These are phyloP conservation scores for Bipolaris gigantea DNA, from an alignment of 2,329 filamentous ascomycete genomes.

Conservation along the genomic window DNA sequence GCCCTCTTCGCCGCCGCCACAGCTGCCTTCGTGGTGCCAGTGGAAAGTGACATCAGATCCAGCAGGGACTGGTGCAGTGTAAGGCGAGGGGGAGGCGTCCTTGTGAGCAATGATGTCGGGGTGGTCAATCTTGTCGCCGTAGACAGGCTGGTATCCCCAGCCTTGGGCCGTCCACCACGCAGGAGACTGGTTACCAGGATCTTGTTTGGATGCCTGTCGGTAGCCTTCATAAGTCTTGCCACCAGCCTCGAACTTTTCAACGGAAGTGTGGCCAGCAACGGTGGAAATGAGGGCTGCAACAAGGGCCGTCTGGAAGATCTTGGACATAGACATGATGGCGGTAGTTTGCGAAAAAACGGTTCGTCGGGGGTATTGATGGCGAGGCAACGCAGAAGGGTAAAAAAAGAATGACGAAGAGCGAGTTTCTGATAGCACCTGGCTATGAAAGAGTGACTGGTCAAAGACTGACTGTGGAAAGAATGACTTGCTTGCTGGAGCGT, in stretches of 20 bases:
- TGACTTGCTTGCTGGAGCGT: constrained; percentile 28
- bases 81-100: constrained; percentile 34
- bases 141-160: constrained; percentile 38
- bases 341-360: neutral
- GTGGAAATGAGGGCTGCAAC: constrained; percentile 32
- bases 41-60: constrained; percentile 36
- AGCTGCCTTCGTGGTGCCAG: constrained; percentile 36
- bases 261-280: constrained; percentile 32
- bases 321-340: constrained; percentile 25
- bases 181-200: constrained; percentile 32
- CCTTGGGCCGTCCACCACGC: constrained; percentile 41
- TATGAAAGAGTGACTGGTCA: constrained; percentile 33
- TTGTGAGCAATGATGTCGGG: constrained; percentile 39
- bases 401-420: constrained; percentile 16
- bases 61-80: constrained; percentile 33
- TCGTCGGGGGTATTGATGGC: constrained; percentile 1
- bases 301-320: constrained; percentile 33
- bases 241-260: constrained; percentile 31
- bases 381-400: constrained; percentile 3
- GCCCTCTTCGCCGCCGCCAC: constrained; percentile 29
- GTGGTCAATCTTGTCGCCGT: constrained; percentile 29
- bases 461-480: constrained; percentile 23
- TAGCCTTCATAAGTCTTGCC: constrained; percentile 37
- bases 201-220: constrained; percentile 29
- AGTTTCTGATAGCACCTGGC: constrained; percentile 34